Evolutionary conservation across 2,329 filamentous ascomycete species (phyloP).

Genomic region (Ampelomyces quisqualis): DNA sequence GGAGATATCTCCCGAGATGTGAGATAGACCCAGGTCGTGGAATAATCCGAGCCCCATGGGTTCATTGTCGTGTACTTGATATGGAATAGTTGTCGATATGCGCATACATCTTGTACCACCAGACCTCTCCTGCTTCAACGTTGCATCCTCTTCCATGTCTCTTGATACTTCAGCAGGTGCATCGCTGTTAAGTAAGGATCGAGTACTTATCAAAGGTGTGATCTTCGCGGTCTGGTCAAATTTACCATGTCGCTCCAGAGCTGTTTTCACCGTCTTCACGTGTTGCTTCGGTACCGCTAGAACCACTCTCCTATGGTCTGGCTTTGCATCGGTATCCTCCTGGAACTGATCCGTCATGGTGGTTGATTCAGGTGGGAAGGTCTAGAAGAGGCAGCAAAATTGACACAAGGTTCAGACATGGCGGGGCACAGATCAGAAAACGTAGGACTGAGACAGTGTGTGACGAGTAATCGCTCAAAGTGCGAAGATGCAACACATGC

Average conservation of each 20-base stretch:
- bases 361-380: neutral
- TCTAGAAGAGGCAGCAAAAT: neutral
- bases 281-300: constrained; percentile 35
- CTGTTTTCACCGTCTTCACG: constrained; percentile 45
- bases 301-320: constrained; percentile 2
- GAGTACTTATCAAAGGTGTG: constrained; percentile 2
- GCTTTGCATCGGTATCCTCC: neutral
- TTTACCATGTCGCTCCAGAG: constrained; percentile 34
- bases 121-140: neutral
- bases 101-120: constrained; percentile 12
- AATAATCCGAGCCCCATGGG: neutral
- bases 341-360: neutral
- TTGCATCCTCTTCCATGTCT: neutral
- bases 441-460: neutral
- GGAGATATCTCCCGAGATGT: constrained; percentile 14
- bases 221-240: constrained; percentile 38
- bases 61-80: neutral
- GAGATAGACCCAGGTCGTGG: constrained; percentile 5
- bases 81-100: constrained; percentile 21
- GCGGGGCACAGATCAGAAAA: neutral
- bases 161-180: neutral
- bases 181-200: no score
- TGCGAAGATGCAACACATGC: no score
- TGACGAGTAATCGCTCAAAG: no score
- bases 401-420: neutral